phyloP scores from a whole-genome alignment of 2,329 filamentous ascomycete genomes.

The Cladosporium oxysporum region DNA sequence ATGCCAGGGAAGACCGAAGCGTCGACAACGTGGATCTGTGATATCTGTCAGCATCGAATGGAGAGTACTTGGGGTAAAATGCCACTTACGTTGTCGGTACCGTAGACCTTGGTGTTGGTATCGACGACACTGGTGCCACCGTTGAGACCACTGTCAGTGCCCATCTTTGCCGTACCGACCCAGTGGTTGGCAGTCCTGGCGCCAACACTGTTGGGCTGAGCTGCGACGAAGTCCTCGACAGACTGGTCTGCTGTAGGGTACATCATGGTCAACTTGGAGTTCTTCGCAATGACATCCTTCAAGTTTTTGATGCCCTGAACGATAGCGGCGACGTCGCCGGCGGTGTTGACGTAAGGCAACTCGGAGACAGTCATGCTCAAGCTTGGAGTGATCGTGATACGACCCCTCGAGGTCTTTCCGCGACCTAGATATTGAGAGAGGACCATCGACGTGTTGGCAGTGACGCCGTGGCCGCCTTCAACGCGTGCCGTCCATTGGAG shows the following conservation, averaged over 20 bases:
- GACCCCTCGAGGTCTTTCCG: conserved; percentile 62
- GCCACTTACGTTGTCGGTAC: conserved; percentile 57
- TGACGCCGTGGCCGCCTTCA: conserved; percentile 54
- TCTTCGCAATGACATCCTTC: conserved; percentile 54
- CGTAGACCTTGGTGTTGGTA: conserved; percentile 54
- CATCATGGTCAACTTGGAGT: conserved; percentile 59
- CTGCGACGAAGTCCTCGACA: conserved; percentile 57
- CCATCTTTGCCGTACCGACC: conserved; percentile 45
- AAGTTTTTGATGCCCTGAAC: conserved; percentile 65
- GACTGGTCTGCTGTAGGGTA: conserved; percentile 55
- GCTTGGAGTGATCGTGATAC: conserved; percentile 60
- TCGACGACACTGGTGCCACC: conserved; percentile 51
- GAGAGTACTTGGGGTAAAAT: neutral
- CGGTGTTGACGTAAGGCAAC: conserved; percentile 59
- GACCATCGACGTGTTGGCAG: conserved; percentile 42
- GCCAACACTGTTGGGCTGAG: conserved; percentile 43
- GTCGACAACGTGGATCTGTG: conserved; percentile 63
- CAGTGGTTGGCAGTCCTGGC: conserved; percentile 49
- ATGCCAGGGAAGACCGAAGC: conserved; percentile 70
- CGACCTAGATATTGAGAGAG: conserved; percentile 62
- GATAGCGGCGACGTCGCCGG: conserved; percentile 62
- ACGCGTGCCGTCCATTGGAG: conserved; percentile 70
- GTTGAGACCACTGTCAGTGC: conserved; percentile 45
- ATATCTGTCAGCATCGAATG: neutral
- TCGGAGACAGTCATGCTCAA: conserved; percentile 61